Evolutionary conservation across 208 protist genomes (phyloP).

Genomic region (Leishmania gerbilli): DNA sequence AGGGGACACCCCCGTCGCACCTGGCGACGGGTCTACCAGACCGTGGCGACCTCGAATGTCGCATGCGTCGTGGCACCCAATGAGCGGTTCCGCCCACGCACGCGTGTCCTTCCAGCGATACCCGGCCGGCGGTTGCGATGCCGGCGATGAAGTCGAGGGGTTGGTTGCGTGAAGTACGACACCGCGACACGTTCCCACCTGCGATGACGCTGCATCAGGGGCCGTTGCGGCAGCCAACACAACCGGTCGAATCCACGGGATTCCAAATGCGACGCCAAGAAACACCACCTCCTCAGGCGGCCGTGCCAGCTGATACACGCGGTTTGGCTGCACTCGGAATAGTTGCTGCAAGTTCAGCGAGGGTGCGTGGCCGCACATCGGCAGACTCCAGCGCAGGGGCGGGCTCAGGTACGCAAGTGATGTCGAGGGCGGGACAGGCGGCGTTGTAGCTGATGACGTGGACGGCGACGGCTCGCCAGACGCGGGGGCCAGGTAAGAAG

Average conservation of each 20-base stretch:
- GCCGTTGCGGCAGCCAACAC: background rate
- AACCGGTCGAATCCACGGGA: slow-evolving; percentile 47
- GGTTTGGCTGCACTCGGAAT: slow-evolving; percentile 13
- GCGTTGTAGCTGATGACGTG: background rate
- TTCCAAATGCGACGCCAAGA: slow-evolving; percentile 50
- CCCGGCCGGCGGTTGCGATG: slow-evolving; percentile 2
- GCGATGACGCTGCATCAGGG: background rate
- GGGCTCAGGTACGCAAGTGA: slow-evolving; percentile 13
- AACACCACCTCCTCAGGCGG: slow-evolving; percentile 39
- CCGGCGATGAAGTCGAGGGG: background rate
- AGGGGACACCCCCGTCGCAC: background rate
- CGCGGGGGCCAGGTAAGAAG: background rate
- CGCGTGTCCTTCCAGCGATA: slow-evolving; percentile 26
- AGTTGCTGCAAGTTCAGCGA: slow-evolving; percentile 10
- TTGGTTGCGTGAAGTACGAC: background rate
- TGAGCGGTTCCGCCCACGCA: slow-evolving; percentile 24
- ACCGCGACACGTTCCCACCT: background rate
- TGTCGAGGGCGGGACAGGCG: background rate
- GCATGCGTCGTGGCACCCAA: slow-evolving; percentile 29
- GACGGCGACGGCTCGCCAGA: background rate
- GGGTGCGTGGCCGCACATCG: slow-evolving; percentile 2
- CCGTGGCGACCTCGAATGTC: slow-evolving; percentile 24
- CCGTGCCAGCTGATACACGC: slow-evolving; percentile 12
- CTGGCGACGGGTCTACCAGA: background rate
- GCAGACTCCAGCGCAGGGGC: slow-evolving; percentile 22